Evolutionary conservation across 2,329 filamentous ascomycete species (phyloP), one percentile per base, ranked within the genome.

Genomic region (Fusarium liriodendri): DNA sequence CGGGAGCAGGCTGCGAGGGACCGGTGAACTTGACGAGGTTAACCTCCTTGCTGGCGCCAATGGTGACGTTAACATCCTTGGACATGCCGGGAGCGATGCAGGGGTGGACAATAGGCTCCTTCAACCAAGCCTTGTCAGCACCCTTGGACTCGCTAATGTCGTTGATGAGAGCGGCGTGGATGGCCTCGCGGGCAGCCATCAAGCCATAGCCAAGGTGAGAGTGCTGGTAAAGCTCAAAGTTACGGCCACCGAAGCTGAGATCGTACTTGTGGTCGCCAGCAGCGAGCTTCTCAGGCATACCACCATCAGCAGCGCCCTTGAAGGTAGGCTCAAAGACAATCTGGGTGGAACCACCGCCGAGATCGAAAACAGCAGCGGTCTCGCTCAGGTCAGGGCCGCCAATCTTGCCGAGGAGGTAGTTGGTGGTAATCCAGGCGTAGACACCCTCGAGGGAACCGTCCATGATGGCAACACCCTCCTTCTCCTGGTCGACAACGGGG

Each of bases 301-400:
- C 95, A 71, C 94, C 94, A 59, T 89, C 86, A 64, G 89, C 84
- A 66, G 89, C 89, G 64, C 90, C 89, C 82, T 94, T 93, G 85
- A 98, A 99, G 61, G 93, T 97, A 25, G 97, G 97, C 87, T 99
- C 92, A 84, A 98, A 99, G 76, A 99, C 97, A 80, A 99, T 98
- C 86, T 99, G 97, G 16, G 97, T 99, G 25, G 95, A 98, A 63
- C 97, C 97, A 79, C 97, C 97, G 73, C 97, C 97, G 58, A 99
- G 92, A 81, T 99, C 97, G 80, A 99, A 98, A 68, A 98, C 91
- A 60, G 97, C 97, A 45, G 97, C 97, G 2, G 97, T 98, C 60
- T 95, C 93, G 72, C 90, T 95, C 82, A 95, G 91, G 81, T 98
- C 96, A 2, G 95, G 94, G 13, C 94, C 94, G 69, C 97, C 97